Conservation (phyloP, 495 filamentous ascomycete species). For the Trichodelitschia bisporula region DNA sequence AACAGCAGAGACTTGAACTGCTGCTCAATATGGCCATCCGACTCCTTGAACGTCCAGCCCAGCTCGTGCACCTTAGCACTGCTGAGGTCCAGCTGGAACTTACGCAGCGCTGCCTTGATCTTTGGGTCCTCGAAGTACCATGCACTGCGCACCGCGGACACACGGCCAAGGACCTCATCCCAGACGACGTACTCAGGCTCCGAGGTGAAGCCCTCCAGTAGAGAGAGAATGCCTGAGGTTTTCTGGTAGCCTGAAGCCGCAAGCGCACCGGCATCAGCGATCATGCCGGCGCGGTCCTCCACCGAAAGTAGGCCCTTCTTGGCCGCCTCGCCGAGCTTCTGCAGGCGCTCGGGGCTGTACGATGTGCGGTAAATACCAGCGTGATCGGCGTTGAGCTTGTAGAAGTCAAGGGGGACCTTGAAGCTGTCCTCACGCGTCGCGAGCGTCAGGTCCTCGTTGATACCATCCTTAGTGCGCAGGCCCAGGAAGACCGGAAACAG, state of each 20-base stretch:
- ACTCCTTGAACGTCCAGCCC: slow-evolving; percentile 67
- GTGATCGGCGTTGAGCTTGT: slow-evolving; percentile 59
- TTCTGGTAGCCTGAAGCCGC: slow-evolving; percentile 79
- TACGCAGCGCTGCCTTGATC: slow-evolving; percentile 48
- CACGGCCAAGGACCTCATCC: slow-evolving; percentile 64
- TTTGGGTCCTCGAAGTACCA: slow-evolving; percentile 73
- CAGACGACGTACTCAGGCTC: slow-evolving; percentile 86
- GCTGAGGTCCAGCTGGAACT: slow-evolving; percentile 54
- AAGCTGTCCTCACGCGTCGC: slow-evolving; percentile 50
- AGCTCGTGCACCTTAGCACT: slow-evolving; percentile 55
- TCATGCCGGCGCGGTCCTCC: slow-evolving; percentile 85
- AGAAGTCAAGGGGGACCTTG: slow-evolving; percentile 41
- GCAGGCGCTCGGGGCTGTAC: slow-evolving; percentile 40
- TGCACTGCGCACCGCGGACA: slow-evolving; percentile 48
- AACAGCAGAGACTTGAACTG: slow-evolving; percentile 60
- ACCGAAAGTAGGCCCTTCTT: slow-evolving; percentile 67
- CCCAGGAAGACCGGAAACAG: slow-evolving; percentile 50
- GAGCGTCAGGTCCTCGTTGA: slow-evolving; percentile 38
- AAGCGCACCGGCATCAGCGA: slow-evolving; percentile 81
- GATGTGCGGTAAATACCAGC: slow-evolving; percentile 48
- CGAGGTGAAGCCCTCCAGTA: slow-evolving; percentile 59
- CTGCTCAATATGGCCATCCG: slow-evolving; percentile 70
- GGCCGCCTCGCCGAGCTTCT: slow-evolving; percentile 60
- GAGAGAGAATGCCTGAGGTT: slow-evolving; percentile 66
- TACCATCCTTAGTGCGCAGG: slow-evolving; percentile 38